Percentiles rank a stretch among this genome's conserved stretches.
Evolutionary conservation across 2,329 filamentous ascomycete genomes (phyloP).

Genomic region (Coleophoma crateriformis): DNA sequence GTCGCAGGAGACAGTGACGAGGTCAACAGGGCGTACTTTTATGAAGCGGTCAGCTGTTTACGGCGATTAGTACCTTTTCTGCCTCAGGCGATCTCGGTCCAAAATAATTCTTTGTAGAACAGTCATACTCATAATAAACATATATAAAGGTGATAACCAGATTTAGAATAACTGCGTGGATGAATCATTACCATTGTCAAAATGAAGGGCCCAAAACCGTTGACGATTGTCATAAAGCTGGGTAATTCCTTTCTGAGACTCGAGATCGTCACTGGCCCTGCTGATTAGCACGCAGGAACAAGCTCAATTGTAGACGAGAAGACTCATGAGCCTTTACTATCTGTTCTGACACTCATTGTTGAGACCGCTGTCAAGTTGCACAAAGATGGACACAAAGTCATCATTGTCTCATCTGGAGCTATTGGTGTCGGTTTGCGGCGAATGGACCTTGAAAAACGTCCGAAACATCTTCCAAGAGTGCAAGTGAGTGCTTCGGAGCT

Average conservation of each 20-base stretch:
- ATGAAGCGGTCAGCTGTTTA: slow-evolving; percentile 5
- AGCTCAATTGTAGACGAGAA: slow-evolving; percentile 98
- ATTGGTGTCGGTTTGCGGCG: slow-evolving; percentile 89
- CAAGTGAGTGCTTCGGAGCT: slow-evolving; percentile 61
- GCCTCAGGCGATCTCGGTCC: slow-evolving; percentile 11
- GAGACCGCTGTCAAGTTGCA: slow-evolving; percentile 85
- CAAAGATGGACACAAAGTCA: slow-evolving; percentile 87
- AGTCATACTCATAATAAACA: not conserved
- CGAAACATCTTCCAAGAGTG: slow-evolving; percentile 83
- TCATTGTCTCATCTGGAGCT: slow-evolving; percentile 95
- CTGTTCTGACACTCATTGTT: slow-evolving; percentile 86
- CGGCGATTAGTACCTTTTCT: slow-evolving; percentile 4
- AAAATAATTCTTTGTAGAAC: not conserved
- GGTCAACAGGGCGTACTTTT: slow-evolving; percentile 2
- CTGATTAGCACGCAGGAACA: slow-evolving; percentile 57
- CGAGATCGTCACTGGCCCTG: not conserved
- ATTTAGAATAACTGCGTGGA: too few species aligned
- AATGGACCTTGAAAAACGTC: slow-evolving; percentile 82
- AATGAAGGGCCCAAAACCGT: slow-evolving; percentile 47
- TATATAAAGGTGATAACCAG: too few species aligned
- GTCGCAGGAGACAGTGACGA: slow-evolving; percentile 1
- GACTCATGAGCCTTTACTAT: slow-evolving; percentile 88
- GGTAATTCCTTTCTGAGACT: slow-evolving; percentile 35
- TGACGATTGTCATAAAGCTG: slow-evolving; percentile 66
- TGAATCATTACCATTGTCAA: slow-evolving; percentile 11